These are phyloP conservation scores for Aspergillus sp. DNA, from an alignment of 2,329 filamentous ascomycete species.

Conservation along the genomic window DNA sequence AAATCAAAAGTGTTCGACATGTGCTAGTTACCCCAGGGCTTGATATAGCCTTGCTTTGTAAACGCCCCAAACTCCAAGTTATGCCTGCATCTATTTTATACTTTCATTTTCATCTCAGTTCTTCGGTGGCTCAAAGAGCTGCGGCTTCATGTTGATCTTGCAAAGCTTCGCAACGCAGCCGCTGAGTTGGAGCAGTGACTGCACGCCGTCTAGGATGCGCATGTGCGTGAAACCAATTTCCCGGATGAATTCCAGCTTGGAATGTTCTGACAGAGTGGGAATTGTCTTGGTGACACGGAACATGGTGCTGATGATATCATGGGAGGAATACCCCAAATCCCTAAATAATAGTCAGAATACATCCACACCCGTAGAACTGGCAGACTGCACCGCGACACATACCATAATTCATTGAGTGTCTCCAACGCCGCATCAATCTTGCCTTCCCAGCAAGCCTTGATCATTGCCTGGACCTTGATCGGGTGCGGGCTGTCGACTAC, in stretches of 20 bases:
- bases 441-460: slow-evolving; percentile 93
- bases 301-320: slow-evolving; percentile 99
- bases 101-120: slow-evolving; percentile 20
- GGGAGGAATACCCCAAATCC: slow-evolving; percentile 92
- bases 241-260: slow-evolving; percentile 95
- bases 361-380: not conserved
- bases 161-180: slow-evolving; percentile 88
- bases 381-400: slow-evolving; percentile 23
- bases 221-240: slow-evolving; percentile 99
- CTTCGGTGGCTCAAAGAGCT: slow-evolving; percentile 64
- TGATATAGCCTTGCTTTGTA: not conserved
- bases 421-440: slow-evolving; percentile 87
- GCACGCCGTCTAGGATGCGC: slow-evolving; percentile 97
- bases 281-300: slow-evolving; percentile 98
- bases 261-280: slow-evolving; percentile 85
- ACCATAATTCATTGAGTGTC: slow-evolving; percentile 85
- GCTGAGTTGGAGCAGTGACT: slow-evolving; percentile 89
- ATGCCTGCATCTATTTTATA: slow-evolving; percentile 21
- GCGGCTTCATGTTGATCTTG: slow-evolving; percentile 95
- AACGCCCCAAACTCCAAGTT: slow-evolving; percentile 25
- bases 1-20: not conserved
- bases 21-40: slow-evolving; percentile 2
- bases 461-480: slow-evolving; percentile 97
- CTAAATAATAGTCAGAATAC: slow-evolving; percentile 32
- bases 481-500: slow-evolving; percentile 97